Base-by-base conservation (phyloP, 2,329 filamentous ascomycete species). In the Colletotrichum sp. region DNA sequence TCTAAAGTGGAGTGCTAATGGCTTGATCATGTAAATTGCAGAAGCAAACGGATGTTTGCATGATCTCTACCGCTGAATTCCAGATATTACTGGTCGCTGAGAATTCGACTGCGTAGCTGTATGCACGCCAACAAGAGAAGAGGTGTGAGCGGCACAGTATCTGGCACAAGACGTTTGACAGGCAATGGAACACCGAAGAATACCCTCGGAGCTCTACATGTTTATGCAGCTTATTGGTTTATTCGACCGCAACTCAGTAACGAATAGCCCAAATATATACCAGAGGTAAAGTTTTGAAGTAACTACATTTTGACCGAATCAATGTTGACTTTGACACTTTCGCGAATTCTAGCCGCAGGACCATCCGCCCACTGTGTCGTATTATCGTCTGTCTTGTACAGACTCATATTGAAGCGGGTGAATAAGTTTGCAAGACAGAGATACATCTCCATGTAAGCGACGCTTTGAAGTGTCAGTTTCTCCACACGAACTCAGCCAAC, bases 371-470 rank as follows among this genome's bases (percentile, higher is more conserved):
- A 68, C 8, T 32, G n/a, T 4, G 65, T 68, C 3, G 65, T 68
- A 1, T 15, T 36, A 4, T 68, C 49, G 16, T 59, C 39, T 16
- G 65, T 68, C 15, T 59, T 24, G 26, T 68, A 36, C 3, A 68
- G 15, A 26, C 44, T 68, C 65, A 68, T 68, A 6, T 68, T 21
- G 49, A 68, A 68, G 28, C 49, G 30, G n/a, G 12, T 57, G 15
- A 68, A 68, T 8, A 59, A 59, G 8, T 68, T 68, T 3, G 65
- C 65, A 12, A 68, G 13, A 5, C 65, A 68, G 8, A 68, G n/a
- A n/a, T 68, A 68, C 65, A 68, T 57, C 65, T 68, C 65, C 10
- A 59, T 49, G n/a, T 68, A 59, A 10, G 21, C 34, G 30, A 68
- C 52, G 44, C 65, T 68, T 6, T 13, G 2, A 36, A 10, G 12